Evolutionary conservation across 208 protist species (phyloP), one percentile per base, ranked within the genome.

Genomic region (Leptomonas pyrrhocoris): DNA sequence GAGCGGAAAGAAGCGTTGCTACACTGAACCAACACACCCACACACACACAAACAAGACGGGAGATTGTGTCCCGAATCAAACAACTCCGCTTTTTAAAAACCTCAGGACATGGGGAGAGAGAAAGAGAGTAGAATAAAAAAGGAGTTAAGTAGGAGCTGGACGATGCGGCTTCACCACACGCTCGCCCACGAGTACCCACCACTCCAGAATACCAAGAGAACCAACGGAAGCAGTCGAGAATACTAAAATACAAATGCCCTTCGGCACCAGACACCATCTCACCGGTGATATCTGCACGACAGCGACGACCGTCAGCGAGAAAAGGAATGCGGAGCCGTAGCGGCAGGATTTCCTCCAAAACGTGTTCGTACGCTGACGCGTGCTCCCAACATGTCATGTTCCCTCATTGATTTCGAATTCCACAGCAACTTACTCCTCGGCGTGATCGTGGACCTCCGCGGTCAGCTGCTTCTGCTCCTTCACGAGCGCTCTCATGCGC

Each of bases 401-500:
- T n/a, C n/a, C n/a, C n/a, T n/a, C n/a, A n/a, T n/a, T n/a, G n/a
- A n/a, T n/a, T n/a, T n/a, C n/a, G n/a, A n/a, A n/a, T n/a, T n/a
- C n/a, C n/a, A n/a, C 40, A 7, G 25, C 9, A 4, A 36, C 57
- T 40, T 66, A 64, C 60, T 72, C 56, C 30, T 63, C 56, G 30
- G 21, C 43, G 31, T 72, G 34, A 11, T 9, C 11, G 2, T 23
- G 51, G 9, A 18, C 28, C 49, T 28, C 50, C 15, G 25, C 31
- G 43, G 61, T 68, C 30, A 64, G 15, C 18, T 75, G 60, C 69
- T 75, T 75, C 51, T 75, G 69, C 69, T 75, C 69, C 31, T 62
- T 62, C 31, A 75, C 61, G 30, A 75, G 50, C 53, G 69, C 38
- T 61, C 63, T 75, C 45, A 68, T 61, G 54, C 69, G 69, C 12